Percentiles rank a stretch among this genome's conserved stretches.
Conservation (phyloP, 768 basidiomycete genomes). For the Austroboletus festivus region DNA sequence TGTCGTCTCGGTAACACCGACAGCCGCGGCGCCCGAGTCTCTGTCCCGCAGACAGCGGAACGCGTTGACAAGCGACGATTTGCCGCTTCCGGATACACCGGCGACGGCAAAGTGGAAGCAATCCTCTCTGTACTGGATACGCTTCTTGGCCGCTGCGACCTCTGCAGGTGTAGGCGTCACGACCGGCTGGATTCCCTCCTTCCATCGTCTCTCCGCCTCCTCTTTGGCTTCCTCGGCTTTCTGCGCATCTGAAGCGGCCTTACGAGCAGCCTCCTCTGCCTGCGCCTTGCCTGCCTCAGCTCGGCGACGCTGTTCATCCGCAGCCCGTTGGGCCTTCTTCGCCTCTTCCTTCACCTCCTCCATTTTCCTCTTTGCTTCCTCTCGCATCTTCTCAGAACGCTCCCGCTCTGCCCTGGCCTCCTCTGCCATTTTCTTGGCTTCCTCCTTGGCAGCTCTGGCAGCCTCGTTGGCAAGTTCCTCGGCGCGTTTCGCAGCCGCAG, state of each 20-base stretch:
- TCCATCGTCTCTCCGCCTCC: constrained; percentile 18
- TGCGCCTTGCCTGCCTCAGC: constrained; percentile 6
- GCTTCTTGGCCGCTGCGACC: constrained; percentile 12
- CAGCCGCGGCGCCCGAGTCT: constrained; percentile 23
- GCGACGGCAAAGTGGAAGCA: constrained; percentile 33
- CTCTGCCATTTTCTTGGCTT: not conserved
- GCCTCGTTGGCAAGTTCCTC: constrained; percentile 11
- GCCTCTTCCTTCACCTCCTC: constrained; percentile 11
- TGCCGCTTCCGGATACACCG: constrained; percentile 33
- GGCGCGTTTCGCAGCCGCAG: not conserved
- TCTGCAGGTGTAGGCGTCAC: constrained; percentile 23
- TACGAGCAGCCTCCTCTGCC: constrained; percentile 6
- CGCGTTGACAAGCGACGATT: constrained; percentile 37
- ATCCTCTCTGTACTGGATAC: constrained; percentile 22
- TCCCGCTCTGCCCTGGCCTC: constrained; percentile 7
- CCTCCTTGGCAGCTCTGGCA: constrained; percentile 4
- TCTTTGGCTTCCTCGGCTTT: constrained; percentile 4
- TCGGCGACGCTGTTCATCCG: constrained; percentile 9
- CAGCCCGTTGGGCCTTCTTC: constrained; percentile 2
- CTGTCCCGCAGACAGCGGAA: constrained; percentile 29
- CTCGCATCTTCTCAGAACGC: not conserved
- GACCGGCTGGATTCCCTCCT: constrained; percentile 26
- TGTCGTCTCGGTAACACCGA: constrained; percentile 33
- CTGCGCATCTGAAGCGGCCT: constrained; percentile 12
- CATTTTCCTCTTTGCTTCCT: constrained; percentile 5